Base-by-base conservation (phyloP, 2,329 filamentous ascomycete genomes). In the Cytospora schulzeri region DNA sequence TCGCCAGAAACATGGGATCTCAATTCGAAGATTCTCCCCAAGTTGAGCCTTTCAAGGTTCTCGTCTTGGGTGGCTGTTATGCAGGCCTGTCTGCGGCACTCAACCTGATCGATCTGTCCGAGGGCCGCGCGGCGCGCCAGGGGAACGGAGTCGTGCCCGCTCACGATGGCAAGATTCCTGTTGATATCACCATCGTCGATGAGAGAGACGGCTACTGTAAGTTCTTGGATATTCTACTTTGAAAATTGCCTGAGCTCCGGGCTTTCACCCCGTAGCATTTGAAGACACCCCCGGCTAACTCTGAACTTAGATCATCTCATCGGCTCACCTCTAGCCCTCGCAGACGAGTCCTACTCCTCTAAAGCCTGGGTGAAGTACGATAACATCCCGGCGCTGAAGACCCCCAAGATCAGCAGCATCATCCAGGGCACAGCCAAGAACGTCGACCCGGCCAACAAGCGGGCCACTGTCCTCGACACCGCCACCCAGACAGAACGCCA, bases 161-260 rank as follows among this genome's bases (percentile, higher is more conserved):
- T 58, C 63, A 70, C 45, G 45, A 64, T 66, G 66, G 62, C 63
- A 66, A 78, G 28, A 79, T 89, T 53, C 81, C 85, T 1, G 76
- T 91, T 17, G 83, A 92, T 45, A 87, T 93, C 58, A 92, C 89
- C 26, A 83, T 93, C 26, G 86, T 91, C 28, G 90, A 93, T 70
- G 89, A 93, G 75, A 81, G 89, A n/a, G 91, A 93, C 79, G 91
- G 91, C n/a, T 93, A 87, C 74, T 93, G 90, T 93, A 79, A 70
- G 88, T 76, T 9, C n/a, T 68, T 52, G 66, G 50, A 29, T 19
- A n/a, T n/a, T n/a, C n/a, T n/a, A n/a, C n/a, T n/a, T n/a, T n/a
- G n/a, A n/a, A n/a, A n/a, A n/a, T n/a, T n/a, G n/a, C 38, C 17
- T 9, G 38, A 31, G 22, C 6, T 19, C 9, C 3, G 15, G 29